Conservation (phyloP, 2,329 filamentous ascomycete genomes). For the Claviceps cyperi region DNA sequence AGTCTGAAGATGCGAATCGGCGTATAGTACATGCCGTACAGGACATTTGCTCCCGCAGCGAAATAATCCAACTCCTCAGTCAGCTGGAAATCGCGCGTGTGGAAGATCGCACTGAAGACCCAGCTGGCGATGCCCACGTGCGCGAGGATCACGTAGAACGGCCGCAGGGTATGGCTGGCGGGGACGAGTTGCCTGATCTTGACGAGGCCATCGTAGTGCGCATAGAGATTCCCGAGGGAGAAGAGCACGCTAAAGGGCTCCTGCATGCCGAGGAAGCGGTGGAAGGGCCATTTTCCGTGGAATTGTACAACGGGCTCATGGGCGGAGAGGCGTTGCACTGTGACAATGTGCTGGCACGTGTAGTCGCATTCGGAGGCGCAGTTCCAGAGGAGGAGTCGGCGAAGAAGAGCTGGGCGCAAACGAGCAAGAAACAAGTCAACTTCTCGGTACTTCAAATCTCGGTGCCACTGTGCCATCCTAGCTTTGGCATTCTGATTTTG, state of each 20-base stretch:
- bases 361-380: conserved; percentile 95
- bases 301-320: conserved; percentile 70
- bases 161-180: conserved; percentile 55
- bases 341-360: conserved; percentile 89
- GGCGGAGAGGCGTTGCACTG: conserved; percentile 50
- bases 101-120: conserved; percentile 83
- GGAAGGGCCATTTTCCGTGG: conserved; percentile 98
- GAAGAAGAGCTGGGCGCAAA: conserved; percentile 52
- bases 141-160: conserved; percentile 68
- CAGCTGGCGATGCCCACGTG: conserved; percentile 72
- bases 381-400: conserved; percentile 79
- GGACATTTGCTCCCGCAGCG: conserved; percentile 72
- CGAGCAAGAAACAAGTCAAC: background rate
- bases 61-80: conserved; percentile 98
- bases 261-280: conserved; percentile 80
- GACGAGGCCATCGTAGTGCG: conserved; percentile 64
- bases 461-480: too few relatives aligned
- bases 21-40: conserved; percentile 84
- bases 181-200: conserved; percentile 60
- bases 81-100: conserved; percentile 68
- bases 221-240: conserved; percentile 78
- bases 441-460: too few relatives aligned
- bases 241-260: conserved; percentile 91
- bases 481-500: too few relatives aligned
- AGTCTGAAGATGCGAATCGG: conserved; percentile 71